Evolutionary conservation across 1,139 yeast species (phyloP).

Genomic region (Suhomyces terraborum): DNA sequence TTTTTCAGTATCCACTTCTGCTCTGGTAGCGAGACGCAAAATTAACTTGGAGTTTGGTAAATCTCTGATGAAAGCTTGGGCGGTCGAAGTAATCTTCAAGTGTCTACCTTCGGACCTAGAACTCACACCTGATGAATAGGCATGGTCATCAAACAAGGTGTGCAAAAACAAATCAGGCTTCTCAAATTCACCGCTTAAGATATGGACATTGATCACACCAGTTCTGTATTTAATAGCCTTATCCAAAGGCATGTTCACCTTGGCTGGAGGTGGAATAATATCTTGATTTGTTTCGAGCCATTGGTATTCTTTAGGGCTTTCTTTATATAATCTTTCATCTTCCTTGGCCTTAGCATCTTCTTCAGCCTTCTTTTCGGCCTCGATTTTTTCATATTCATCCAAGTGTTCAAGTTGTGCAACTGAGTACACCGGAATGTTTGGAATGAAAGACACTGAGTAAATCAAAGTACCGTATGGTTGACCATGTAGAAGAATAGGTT

Average conservation of each 20-base stretch:
- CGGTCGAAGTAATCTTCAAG: constrained; percentile 45
- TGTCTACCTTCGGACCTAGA: constrained; percentile 43
- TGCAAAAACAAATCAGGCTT: constrained; percentile 56
- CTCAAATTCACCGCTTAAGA: constrained; percentile 50
- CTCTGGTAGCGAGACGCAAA: constrained; percentile 56
- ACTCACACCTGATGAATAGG: constrained; percentile 59
- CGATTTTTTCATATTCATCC: constrained; percentile 34
- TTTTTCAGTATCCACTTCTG: constrained; percentile 47
- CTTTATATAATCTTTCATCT: constrained; percentile 54
- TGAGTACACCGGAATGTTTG: constrained; percentile 63
- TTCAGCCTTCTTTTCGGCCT: constrained; percentile 35
- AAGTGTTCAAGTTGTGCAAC: constrained; percentile 50
- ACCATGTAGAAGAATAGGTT: constrained; percentile 47
- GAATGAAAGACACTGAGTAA: constrained; percentile 65
- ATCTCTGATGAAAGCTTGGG: constrained; percentile 68
- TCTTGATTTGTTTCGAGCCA: constrained; percentile 60
- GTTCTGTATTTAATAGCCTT: constrained; percentile 57
- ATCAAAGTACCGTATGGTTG: constrained; percentile 50
- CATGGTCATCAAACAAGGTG: constrained; percentile 63
- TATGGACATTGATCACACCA: constrained; percentile 60
- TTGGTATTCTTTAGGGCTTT: constrained; percentile 62
- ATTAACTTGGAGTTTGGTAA: constrained; percentile 59
- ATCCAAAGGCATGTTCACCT: constrained; percentile 52
- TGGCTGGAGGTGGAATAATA: constrained; percentile 44
- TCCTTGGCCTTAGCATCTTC: constrained; percentile 36